Percentiles rank a stretch among this genome's conserved stretches.
Evolutionary conservation across 1,284 basidiomycete species (phyloP).

Genomic region (Malassezia sp.): DNA sequence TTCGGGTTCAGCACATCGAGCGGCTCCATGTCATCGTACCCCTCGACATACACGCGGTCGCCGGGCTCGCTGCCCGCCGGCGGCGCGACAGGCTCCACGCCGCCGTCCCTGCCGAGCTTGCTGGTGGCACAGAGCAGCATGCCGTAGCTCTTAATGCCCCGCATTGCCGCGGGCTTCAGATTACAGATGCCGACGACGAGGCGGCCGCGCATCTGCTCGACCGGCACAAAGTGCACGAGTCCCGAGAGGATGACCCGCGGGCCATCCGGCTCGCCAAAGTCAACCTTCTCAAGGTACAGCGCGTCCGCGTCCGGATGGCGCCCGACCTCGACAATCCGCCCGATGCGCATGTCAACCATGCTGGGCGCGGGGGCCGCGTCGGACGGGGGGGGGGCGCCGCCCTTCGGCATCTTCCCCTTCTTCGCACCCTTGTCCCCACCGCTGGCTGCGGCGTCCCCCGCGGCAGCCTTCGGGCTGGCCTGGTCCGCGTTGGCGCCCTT

Average conservation of each 20-base stretch:
- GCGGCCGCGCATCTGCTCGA: constrained; percentile 43
- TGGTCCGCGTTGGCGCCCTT: constrained; percentile 4
- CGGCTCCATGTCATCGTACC: constrained; percentile 39
- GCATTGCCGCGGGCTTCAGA: constrained; percentile 43
- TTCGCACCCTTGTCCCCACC: constrained; percentile 33
- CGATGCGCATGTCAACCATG: constrained; percentile 42
- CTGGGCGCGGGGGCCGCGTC: constrained; percentile 31
- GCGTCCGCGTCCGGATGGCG: constrained; percentile 44
- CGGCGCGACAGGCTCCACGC: constrained; percentile 41
- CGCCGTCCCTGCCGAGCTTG: constrained; percentile 41
- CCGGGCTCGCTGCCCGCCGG: constrained; percentile 36
- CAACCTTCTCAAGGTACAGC: constrained; percentile 44
- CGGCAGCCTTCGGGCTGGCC: neutral
- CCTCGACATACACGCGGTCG: constrained; percentile 42
- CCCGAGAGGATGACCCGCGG: constrained; percentile 43
- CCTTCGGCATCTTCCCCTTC: constrained; percentile 26
- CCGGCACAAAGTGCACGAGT: constrained; percentile 43
- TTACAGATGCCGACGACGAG: constrained; percentile 45
- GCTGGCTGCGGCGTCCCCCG: constrained; percentile 18
- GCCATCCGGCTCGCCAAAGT: constrained; percentile 45
- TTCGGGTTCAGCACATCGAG: constrained; percentile 44
- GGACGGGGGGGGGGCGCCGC: constrained; percentile 20
- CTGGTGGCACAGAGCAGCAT: constrained; percentile 43
- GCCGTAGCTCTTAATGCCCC: constrained; percentile 46
- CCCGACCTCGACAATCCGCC: constrained; percentile 40